A percentile compares a stretch with the other conserved stretches of the same genome.
These are phyloP conservation scores for Trypanosoma platydactyli DNA, from an alignment of 208 protist species.

Conservation along the genomic window DNA sequence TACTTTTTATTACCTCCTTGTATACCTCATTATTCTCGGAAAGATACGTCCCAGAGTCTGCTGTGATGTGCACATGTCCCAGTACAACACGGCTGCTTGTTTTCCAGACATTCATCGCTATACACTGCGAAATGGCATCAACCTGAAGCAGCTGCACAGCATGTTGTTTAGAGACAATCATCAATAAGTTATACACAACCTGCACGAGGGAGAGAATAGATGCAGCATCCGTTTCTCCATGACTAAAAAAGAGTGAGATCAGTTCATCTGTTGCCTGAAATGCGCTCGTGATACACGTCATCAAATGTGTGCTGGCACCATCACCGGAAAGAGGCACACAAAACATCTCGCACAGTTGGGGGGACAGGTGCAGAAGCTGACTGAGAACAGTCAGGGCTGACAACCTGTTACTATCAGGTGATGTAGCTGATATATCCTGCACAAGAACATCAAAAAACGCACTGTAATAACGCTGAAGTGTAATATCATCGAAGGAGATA, in stretches of 20 bases:
- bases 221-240: constrained; percentile 25
- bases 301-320: constrained; percentile 34
- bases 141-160: constrained; percentile 57
- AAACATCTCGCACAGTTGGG: constrained; percentile 67
- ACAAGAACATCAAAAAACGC: constrained; percentile 61
- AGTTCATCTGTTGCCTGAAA: constrained; percentile 55
- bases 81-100: constrained; percentile 56
- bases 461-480: constrained; percentile 56
- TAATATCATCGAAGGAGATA: constrained; percentile 60
- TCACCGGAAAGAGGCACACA: constrained; percentile 37
- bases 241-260: constrained; percentile 42
- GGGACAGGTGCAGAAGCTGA: constrained; percentile 60
- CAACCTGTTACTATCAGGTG: constrained; percentile 25
- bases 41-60: constrained; percentile 16
- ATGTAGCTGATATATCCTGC: constrained; percentile 40
- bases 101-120: constrained; percentile 67
- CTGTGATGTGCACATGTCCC: constrained; percentile 36
- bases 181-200: constrained; percentile 61
- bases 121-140: constrained; percentile 49
- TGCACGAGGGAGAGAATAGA: constrained; percentile 50
- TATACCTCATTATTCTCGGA: constrained; percentile 48
- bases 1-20: constrained; percentile 56
- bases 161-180: constrained; percentile 55
- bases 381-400: constrained; percentile 55
- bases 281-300: constrained; percentile 49